Conservation (phyloP, 176 grass and related monocot species). For the Aechmea fasciata region DNA sequence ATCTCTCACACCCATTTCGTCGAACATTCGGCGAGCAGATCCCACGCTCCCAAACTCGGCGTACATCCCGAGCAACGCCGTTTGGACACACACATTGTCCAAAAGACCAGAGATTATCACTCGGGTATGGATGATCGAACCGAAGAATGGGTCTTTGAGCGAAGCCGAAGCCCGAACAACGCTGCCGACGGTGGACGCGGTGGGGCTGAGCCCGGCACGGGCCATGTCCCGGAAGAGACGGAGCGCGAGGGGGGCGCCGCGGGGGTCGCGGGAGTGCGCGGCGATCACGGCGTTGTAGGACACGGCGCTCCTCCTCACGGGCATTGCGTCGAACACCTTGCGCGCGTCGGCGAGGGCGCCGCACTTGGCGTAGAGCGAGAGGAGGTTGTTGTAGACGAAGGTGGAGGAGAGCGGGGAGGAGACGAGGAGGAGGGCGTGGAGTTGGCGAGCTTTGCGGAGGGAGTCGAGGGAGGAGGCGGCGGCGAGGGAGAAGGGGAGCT, state of each 20-base stretch:
- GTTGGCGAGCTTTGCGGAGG: constrained; percentile 40
- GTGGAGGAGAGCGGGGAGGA: constrained; percentile 29
- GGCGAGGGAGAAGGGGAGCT: constrained; percentile 41
- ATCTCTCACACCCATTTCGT: constrained; percentile 47
- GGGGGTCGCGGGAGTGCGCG: constrained; percentile 23
- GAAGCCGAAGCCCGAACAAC: constrained; percentile 34
- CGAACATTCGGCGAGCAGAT: constrained; percentile 51
- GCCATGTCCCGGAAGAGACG: constrained; percentile 32
- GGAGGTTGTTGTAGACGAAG: constrained; percentile 68
- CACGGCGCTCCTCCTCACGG: constrained; percentile 37
- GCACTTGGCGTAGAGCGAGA: constrained; percentile 50
- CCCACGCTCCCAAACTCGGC: constrained; percentile 24
- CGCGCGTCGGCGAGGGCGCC: constrained; percentile 42
- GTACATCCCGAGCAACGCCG: constrained; percentile 74
- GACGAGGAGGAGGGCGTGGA: constrained; percentile 59
- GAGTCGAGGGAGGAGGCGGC: constrained; percentile 36
- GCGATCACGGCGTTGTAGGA: constrained; percentile 85
- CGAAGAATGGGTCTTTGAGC: constrained; percentile 11
- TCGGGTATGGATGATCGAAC: constrained; percentile 27
- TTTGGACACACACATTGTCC: constrained; percentile 47
- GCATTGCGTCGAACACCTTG: constrained; percentile 58
- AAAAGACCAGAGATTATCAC: constrained; percentile 30
- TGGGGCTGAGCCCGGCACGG: constrained; percentile 35
- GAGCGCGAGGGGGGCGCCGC: constrained; percentile 29
- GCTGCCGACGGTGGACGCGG: constrained; percentile 55